Base-by-base conservation (phyloP, 2,329 filamentous ascomycete genomes). In the Purpureocillium takamizusanense region DNA sequence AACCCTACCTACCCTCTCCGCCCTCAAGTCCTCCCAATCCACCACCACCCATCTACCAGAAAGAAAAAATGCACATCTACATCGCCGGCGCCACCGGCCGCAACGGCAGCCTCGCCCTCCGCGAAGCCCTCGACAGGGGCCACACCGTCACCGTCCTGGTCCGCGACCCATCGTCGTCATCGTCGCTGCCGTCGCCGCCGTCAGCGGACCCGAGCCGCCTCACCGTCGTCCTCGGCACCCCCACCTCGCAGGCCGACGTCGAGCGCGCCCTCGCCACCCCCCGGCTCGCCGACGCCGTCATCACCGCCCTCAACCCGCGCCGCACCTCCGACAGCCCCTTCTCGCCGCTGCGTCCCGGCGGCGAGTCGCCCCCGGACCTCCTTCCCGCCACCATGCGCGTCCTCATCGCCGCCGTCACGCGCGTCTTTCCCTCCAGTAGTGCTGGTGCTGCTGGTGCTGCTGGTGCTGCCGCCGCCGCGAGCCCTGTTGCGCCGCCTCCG, bases 281-380 rank as follows among this genome's bases (percentile, higher is more conserved):
- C 8, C 29, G 10, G 2, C 37, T 37, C 8, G 51, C 51, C 10
- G 49, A 60, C 33, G 66, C 62, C 5, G 56, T 76, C 17, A 54
- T 76, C 29, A 56, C 69, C 15, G 67, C 74, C 0, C 65, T 78
- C 11, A 67, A 61, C 42, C 63, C 70, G 1, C 60, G 61, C 6
- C 63, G 70, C 27, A 54, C 53, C 7, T 61, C 55, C 16, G 67
- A 70, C 39, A 69, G 56, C 29, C 72, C 67, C 4, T 74, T 75
- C 47, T 53, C 70, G 1, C 55, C 61, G 3, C 38, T 50, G 21
- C 21, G 21, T 5, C 21, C 21, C 1, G 37, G 41, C 1, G 37
- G 41, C 2, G 59, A 66, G 13, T 57, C 62, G 0, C 64, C 68
- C 0, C 57, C 58, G 1, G 56, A 63, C 3, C 54, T 75, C n/a